Percentiles rank a stretch among this genome's conserved stretches.
Conservation (phyloP, 805 yeast species). For the Candida succiphila region DNA sequence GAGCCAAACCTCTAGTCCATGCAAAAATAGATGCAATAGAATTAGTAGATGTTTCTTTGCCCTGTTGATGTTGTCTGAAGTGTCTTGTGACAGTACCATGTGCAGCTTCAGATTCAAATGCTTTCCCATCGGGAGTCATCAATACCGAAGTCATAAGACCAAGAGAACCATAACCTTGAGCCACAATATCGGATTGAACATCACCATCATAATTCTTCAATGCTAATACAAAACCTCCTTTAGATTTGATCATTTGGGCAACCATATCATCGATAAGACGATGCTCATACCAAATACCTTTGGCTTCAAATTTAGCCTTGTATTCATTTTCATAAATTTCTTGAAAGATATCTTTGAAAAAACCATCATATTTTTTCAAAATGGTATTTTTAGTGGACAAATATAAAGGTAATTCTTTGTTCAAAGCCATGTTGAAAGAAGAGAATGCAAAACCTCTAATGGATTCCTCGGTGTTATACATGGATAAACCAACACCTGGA, state of each 20-base stretch:
- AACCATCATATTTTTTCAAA: constrained; percentile 73
- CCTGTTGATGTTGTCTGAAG: constrained; percentile 72
- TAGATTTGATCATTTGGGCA: constrained; percentile 79
- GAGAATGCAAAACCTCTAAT: constrained; percentile 72
- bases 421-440: constrained; percentile 65
- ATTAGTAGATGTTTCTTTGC: constrained; percentile 76
- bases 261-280: constrained; percentile 84
- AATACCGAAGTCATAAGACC: constrained; percentile 80
- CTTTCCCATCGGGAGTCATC: constrained; percentile 77
- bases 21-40: constrained; percentile 82
- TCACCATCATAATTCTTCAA: constrained; percentile 83
- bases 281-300: constrained; percentile 67
- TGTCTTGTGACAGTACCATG: constrained; percentile 87
- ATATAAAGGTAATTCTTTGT: constrained; percentile 53
- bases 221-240: constrained; percentile 75
- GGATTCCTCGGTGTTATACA: constrained; percentile 78
- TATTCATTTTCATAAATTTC: constrained; percentile 51
- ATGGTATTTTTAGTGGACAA: constrained; percentile 75
- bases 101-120: constrained; percentile 82
- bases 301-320: constrained; percentile 43
- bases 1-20: constrained; percentile 77
- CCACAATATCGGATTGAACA: constrained; percentile 77
- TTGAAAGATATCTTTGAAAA: constrained; percentile 74
- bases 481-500: constrained; percentile 68
- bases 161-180: constrained; percentile 79